A percentile compares a stretch with the other conserved stretches of the same genome.
phyloP scores from a whole-genome alignment of 768 basidiomycete genomes.

The Kwoniella dendrophila region DNA sequence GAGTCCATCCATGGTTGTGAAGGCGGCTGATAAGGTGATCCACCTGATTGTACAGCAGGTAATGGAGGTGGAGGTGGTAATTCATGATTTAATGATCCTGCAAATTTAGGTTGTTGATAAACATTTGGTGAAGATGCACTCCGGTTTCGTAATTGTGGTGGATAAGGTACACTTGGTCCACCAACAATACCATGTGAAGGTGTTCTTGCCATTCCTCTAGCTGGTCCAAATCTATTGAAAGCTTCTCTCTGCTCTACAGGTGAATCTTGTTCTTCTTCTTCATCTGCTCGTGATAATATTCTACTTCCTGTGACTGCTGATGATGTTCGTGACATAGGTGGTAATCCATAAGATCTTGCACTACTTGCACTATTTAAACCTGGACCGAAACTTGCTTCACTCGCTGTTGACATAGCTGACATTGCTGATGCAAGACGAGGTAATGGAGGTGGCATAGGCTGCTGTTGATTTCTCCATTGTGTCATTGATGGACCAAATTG shows the following conservation, averaged over 20 bases:
- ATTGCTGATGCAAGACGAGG: constrained; percentile 51
- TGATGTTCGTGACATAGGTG: constrained; percentile 24
- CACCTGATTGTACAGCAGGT: not conserved
- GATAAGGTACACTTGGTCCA: constrained; percentile 26
- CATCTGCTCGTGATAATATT: constrained; percentile 31
- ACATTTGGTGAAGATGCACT: constrained; percentile 58
- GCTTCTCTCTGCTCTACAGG: constrained; percentile 26
- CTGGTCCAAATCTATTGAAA: constrained; percentile 26
- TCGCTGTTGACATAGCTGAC: constrained; percentile 45
- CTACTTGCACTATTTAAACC: constrained; percentile 8
- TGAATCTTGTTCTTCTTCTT: constrained; percentile 42
- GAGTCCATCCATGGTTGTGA: not conserved
- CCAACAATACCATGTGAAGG: constrained; percentile 40
- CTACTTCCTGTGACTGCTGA: constrained; percentile 12
- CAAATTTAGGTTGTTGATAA: constrained; percentile 49
- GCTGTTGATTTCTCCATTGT: constrained; percentile 66
- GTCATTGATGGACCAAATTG: constrained; percentile 66
- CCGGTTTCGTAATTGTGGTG: constrained; percentile 55
- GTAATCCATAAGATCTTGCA: not conserved
- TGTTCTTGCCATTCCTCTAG: constrained; percentile 38
- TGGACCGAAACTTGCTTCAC: constrained; percentile 43
- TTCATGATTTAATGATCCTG: constrained; percentile 19
- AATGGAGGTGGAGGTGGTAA: constrained; percentile 16
- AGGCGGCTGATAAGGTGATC: constrained; percentile 11
- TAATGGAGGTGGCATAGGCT: constrained; percentile 53